Evolutionary conservation across 2,329 filamentous ascomycete species (phyloP), one percentile per base, ranked within the genome.

Genomic region (Talaromyces sp.): DNA sequence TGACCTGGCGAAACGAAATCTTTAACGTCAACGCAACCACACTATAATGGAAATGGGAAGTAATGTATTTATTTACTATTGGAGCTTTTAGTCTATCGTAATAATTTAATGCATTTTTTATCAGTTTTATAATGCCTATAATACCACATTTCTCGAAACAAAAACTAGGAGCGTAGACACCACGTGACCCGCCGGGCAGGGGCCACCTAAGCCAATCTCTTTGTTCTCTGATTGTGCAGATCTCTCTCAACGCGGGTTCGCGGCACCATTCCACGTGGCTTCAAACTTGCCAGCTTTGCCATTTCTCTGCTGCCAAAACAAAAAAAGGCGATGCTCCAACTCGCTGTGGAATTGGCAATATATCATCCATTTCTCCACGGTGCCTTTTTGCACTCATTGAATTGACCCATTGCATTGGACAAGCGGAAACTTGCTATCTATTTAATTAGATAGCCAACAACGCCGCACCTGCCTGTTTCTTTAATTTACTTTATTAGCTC

Each of bases 1-100:
- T 63, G 61, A 69, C 67, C 17, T 96, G 91, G 91, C 84, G 89
- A 68, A 96, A 96, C 73, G 86, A 85, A 55, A 87, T 96, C 31
- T 96, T 96, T 64, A 82, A 85, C 64, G 67, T 80, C 35, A 59
- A 54, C 31, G 57, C 58, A 24, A 56, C 52, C 14, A 57, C 29
- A 6, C n/a, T n/a, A 19, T 41, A 24, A 38, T 24, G 27, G 31
- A 26, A 11, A 26, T 17, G 11, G 26, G 27, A 52, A 52, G 19
- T 3, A 50, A 50, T 14, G 13, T 27, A 52, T 8, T 10, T 27
- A 52, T 8, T 10, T 13, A 26, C 13, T 9, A 24, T 26, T 5
- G 43, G 9, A 7, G 35, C 9, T n/a, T 38, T 38, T n/a, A 38
- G 32, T 35, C 13, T 35, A 13, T 14, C 4, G 14, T 35, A 17